Base-by-base conservation (phyloP, 2,329 filamentous ascomycete species). In the Aspergillus viridinutans region DNA sequence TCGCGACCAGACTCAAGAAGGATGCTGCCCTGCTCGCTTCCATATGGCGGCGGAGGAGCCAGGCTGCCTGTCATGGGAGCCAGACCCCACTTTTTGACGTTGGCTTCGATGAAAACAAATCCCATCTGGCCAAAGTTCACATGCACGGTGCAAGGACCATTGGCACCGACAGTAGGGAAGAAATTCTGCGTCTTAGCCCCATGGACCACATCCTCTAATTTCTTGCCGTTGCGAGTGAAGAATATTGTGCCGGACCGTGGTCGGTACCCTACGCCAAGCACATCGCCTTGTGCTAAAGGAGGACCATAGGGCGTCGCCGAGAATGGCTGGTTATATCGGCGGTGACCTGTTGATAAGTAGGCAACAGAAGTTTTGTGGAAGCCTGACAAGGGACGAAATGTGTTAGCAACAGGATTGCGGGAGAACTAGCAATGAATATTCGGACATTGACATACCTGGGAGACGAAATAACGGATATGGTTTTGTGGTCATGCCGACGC, bases 11-110 rank as follows among this genome's bases (percentile, higher is more conserved):
- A 87, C 72, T 97, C 94, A 12, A 99, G 83, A 28, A 99, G 80
- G 65, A 99, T 97, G 70, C 92, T 97, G 67, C 94, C 94, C 75
- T 96, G 92, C 76, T 97, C 94, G 61, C 91, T 96, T 50, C 94
- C 94, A 71, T 99, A 99, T 1, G 94, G 94, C 52, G 94, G 94
- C 47, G 94, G 94, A 17, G 94, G 94, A 28, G 94, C 94, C 58
- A 99, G 81, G 68, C 91, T 96, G 58, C 94, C 94, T 1, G 91
- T 97, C 83, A 95, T 95, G 4, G 94, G 94, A 50, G 94, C 94
- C 55, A 99, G 80, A 1, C 94, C 94, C 94, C 94, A 99, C 81
- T 97, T 99, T 85, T 99, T 99, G 59, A 99, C 94, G 69, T 99
- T 99, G 60, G 93, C 94, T 76, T 99, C 94, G 66, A 99, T 97